Evolutionary conservation across 2,329 filamentous ascomycete genomes (phyloP).

Genomic region (Coniella lustricola): DNA sequence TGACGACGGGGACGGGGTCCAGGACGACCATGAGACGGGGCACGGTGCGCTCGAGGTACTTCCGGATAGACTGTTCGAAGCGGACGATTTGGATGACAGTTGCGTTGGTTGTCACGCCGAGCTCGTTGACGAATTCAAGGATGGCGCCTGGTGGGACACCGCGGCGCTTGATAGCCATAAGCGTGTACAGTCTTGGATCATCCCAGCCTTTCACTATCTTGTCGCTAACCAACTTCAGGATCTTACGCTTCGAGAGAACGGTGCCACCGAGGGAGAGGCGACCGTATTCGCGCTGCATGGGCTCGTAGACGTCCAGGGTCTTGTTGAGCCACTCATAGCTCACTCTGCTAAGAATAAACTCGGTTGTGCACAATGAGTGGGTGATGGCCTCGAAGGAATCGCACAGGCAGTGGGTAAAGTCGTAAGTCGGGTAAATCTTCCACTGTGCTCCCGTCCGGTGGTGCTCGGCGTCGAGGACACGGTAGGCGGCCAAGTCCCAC

Average conservation of each 20-base stretch:
- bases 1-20: constrained; percentile 74
- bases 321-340: constrained; percentile 91
- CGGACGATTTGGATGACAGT: constrained; percentile 72
- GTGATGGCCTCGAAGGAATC: constrained; percentile 91
- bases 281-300: constrained; percentile 72
- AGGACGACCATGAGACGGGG: constrained; percentile 85
- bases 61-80: constrained; percentile 80
- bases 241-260: constrained; percentile 78
- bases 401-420: constrained; percentile 84
- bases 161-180: constrained; percentile 74
- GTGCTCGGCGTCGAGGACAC: constrained; percentile 64
- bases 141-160: constrained; percentile 86
- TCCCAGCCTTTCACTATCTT: constrained; percentile 83
- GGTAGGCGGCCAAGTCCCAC: constrained; percentile 93
- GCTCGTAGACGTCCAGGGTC: constrained; percentile 73
- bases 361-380: constrained; percentile 38
- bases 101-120: constrained; percentile 78
- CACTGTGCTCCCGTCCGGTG: constrained; percentile 75
- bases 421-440: constrained; percentile 93
- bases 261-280: constrained; percentile 77
- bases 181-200: constrained; percentile 81
- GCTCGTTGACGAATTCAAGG: constrained; percentile 81
- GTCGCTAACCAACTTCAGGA: constrained; percentile 63
- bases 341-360: constrained; percentile 38
- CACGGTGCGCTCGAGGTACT: constrained; percentile 81